Evolutionary conservation across 1,139 yeast genomes (phyloP).

Genomic region (Geotrichum bryndzae): DNA sequence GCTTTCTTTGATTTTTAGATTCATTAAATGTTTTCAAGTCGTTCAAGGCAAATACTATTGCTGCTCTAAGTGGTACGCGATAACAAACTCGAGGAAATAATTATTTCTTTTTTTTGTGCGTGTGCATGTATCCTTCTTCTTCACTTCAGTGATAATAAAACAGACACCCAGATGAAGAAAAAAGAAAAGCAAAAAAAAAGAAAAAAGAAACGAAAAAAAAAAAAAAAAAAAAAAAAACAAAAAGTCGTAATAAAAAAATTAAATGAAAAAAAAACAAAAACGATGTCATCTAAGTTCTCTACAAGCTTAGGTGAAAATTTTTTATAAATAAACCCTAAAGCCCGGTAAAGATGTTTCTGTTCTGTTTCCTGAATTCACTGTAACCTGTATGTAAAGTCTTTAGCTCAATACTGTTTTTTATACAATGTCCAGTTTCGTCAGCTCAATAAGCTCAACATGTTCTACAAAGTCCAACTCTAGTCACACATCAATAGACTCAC

Average conservation of each 20-base stretch:
- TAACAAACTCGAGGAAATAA: background rate
- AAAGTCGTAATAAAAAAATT: too few species aligned
- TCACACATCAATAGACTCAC: background rate
- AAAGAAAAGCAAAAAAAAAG: background rate
- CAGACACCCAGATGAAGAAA: background rate
- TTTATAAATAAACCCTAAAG: background rate
- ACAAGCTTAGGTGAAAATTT: background rate
- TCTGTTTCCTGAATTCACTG: background rate
- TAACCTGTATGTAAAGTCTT: background rate
- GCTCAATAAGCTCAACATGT: background rate
- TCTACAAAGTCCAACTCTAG: background rate
- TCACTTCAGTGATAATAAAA: background rate
- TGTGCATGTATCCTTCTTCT: background rate
- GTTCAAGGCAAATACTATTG: too few species aligned
- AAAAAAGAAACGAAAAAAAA: background rate
- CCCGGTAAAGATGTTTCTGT: background rate
- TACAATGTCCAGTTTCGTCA: background rate
- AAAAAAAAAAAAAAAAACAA: too few species aligned
- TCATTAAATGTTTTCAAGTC: too few species aligned
- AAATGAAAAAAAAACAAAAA: too few species aligned
- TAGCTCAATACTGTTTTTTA: too few species aligned
- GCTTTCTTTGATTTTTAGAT: too few species aligned
- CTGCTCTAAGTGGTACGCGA: too few species aligned
- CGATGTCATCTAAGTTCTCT: background rate
- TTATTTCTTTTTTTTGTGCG: background rate